phyloP scores from a whole-genome alignment of 176 grass and related monocot species.

The Puccinellia tenuiflora region DNA sequence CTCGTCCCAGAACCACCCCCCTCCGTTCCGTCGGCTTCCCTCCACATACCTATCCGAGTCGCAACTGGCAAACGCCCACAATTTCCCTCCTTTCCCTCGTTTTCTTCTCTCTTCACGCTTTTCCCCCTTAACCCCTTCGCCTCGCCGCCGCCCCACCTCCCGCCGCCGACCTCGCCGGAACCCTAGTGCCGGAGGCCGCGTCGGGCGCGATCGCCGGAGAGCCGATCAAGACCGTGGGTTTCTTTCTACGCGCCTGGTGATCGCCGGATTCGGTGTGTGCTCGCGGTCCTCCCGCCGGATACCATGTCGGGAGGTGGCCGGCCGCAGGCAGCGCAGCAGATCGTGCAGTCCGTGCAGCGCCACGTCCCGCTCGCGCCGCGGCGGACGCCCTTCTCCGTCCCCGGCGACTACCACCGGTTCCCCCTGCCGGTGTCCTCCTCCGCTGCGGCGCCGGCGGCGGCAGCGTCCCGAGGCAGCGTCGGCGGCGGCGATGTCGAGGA shows the following conservation, averaged over 20 bases:
- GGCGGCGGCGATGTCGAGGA: constrained; percentile 45
- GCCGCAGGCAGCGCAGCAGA: constrained; percentile 32
- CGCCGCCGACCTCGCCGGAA: constrained; percentile 21
- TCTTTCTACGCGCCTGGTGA: constrained; percentile 1
- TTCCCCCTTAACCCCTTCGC: constrained; percentile 25
- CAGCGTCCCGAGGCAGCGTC: not conserved
- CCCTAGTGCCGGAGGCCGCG: constrained; percentile 3
- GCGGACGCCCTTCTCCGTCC: constrained; percentile 25
- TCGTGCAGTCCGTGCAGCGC: constrained; percentile 50
- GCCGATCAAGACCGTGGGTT: not conserved
- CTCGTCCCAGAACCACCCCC: not conserved
- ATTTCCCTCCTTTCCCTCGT: constrained; percentile 52
- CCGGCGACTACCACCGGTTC: constrained; percentile 55
- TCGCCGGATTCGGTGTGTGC: constrained; percentile 11
- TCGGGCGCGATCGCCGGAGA: not conserved
- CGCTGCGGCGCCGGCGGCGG: not conserved
- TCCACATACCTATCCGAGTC: constrained; percentile 28
- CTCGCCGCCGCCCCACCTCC: constrained; percentile 8
- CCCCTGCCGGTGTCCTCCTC: not conserved
- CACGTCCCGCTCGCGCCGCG: not conserved
- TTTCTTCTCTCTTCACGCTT: constrained; percentile 39
- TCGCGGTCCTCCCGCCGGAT: not conserved
- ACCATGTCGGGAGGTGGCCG: constrained; percentile 55
- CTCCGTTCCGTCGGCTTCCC: constrained; percentile 19
- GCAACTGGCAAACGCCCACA: constrained; percentile 27